Evolutionary conservation across 768 basidiomycete species (phyloP), one percentile per base, ranked within the genome.

Genomic region (Mycena leptocephala): DNA sequence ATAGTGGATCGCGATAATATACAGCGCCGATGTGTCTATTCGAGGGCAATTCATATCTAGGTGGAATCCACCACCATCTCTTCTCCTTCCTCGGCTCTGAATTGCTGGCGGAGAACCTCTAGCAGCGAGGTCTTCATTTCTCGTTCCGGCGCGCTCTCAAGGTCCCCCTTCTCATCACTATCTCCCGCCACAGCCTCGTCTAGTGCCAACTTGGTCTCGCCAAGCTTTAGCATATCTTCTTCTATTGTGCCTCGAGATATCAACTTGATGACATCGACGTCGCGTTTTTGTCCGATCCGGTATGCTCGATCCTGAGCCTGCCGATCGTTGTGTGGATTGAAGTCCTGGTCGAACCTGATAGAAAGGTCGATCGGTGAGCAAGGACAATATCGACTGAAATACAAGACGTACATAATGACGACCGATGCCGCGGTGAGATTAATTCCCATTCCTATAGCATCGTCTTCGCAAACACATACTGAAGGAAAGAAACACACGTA

Each of bases 301-400:
- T 99, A 99, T 30, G 97, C 97, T 39, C 98, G 93, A 84, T 99
- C 98, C 74, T 98, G 97, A 0, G 98, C 98, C 86, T 99, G 98
- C 75, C 95, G 93, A 85, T 99, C 98, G 83, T 99, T 99, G 86
- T 97, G 96, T 5, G 96, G 96, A 83, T 99, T 99, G 86, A 99
- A 99, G 83, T 99, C 98, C 82, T 98, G 97, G 82, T 99, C 98
- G 82, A 97, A 98, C 92, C 94, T 95, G 73, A 33, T 11, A 72
- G n/a, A n/a, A n/a, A n/a, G n/a, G n/a, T 83, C 65, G 43, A 46
- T 46, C 43, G 53, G 10, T 69, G 30, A 70, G 43, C 41, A 43
- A 51, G 35, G n/a, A 51, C 30, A n/a, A 30, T 11, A 53, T n/a
- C n/a, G n/a, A 43, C 9, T 7, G 58, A 64, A 76, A 70, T 18